Base-by-base conservation (phyloP, 495 filamentous ascomycete genomes). In the Sabuloglossum arenarium region DNA sequence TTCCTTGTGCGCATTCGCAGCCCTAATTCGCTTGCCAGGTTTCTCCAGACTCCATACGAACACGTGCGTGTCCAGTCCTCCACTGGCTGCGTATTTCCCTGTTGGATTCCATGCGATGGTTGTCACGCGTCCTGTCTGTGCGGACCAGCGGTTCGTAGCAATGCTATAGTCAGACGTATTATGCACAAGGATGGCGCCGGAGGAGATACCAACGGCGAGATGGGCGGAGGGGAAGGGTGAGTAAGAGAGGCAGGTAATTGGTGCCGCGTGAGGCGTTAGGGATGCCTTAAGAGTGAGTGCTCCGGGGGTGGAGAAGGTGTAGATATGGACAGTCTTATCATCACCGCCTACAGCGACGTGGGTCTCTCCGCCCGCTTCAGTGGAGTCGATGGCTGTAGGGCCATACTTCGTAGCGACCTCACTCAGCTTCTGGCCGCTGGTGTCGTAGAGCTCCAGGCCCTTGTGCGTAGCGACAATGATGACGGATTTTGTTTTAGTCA, bases 1-100 rank as follows among this genome's bases (percentile, higher is more conserved):
- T 57, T 96, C 91, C 70, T 95, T 94, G 66, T 98, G 91, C 49
- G 89, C 87, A 64, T 93, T 87, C 28, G 75, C 66, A 37, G 79
- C 78, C 67, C 86, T 88, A 54, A 90, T 70, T 63, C 89, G 77
- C 63, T 80, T 81, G 27, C 85, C 87, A 0, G 88, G 90, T 59
- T 85, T 83, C 47, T 77, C 73, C 59, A 96, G 69, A 66, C 86
- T 94, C 88, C 91, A 98, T 29, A 94, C 81, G 62, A 84, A 85
- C 43, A 98, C 77, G 61, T 94, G 84, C 3, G 88, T 95, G 64
- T 98, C 91, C 37, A 97, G 68, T 2, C 77, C 79, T 5, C 89
- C 93, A 62, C 85, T 94, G 14, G 79, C 86, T 6, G 88, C 83
- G 64, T 85, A 82, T 23, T 79, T 81, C 9, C 82, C 84, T 23